A percentile compares a stretch with the other conserved stretches of the same genome.
These are phyloP conservation scores for Hibiscus mutabilis DNA, from an alignment of 345 rosid species.

Conservation along the genomic window DNA sequence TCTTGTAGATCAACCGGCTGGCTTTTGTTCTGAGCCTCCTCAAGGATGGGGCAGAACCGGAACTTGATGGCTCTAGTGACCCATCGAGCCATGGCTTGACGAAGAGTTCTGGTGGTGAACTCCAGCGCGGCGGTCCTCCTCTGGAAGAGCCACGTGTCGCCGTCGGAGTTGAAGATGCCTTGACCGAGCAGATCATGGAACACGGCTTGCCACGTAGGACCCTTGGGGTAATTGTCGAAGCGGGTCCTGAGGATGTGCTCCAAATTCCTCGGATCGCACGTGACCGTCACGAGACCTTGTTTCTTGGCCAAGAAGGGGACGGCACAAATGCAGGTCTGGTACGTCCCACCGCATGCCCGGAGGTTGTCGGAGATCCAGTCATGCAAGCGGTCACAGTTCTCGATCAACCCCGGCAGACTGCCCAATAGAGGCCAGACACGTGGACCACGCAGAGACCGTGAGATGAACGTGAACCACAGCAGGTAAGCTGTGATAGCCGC, in stretches of 20 bases:
- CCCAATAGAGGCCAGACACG: background rate
- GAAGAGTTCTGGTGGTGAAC: background rate
- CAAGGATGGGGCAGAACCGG: background rate
- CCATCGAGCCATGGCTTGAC: background rate
- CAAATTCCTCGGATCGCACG: background rate
- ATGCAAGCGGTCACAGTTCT: background rate
- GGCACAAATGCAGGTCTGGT: background rate
- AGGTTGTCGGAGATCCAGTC: background rate
- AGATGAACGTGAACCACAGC: background rate
- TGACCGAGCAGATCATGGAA: background rate
- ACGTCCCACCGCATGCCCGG: background rate
- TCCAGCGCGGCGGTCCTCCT: background rate
- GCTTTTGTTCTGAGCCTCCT: background rate
- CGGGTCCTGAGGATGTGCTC: background rate
- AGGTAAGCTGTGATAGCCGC: background rate
- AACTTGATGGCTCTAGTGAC: background rate
- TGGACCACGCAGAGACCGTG: background rate
- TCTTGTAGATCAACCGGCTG: background rate
- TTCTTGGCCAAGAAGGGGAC: background rate
- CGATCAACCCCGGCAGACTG: background rate
- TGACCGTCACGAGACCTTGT: background rate
- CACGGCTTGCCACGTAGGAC: background rate
- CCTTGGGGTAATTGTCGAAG: background rate
- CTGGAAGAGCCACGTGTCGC: background rate
- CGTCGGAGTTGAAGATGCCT: background rate